Evolutionary conservation across 768 basidiomycete genomes (phyloP), one percentile per base, ranked within the genome.

Genomic region (Pholiota microspora): DNA sequence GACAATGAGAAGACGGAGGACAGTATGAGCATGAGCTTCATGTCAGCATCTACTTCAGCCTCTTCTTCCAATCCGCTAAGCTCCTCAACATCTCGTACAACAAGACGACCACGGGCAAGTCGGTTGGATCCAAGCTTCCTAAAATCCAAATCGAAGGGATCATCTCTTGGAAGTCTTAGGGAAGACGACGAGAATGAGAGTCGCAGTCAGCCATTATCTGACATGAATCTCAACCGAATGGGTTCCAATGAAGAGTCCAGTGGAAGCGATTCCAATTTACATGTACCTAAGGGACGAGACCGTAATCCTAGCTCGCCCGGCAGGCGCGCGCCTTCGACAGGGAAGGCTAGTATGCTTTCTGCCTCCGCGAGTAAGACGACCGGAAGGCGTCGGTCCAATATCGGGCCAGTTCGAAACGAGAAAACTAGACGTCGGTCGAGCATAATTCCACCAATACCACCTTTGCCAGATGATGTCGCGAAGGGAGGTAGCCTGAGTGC

Each of bases 401-500:
- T 91, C 53, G 92, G 91, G 4, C 80, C 87, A n/a, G 63, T 85
- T 67, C 83, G 92, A 31, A 77, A 73, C 56, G 92, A 93, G 67
- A 89, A 88, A 67, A 71, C 72, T 12, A 75, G 89, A 55, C 76
- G 92, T 55, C 79, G 91, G 54, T 92, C 91, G 34, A 94, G 92
- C 64, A 70, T 91, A 75, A 89, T 93, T 57, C 86, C 86, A n/a
- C 82, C 83, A 58, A 77, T 83, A 46, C 79, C 82, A 13, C 75
- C 78, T n/a, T 71, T 66, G 23, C 72, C 68, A 29, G 79, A 80
- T 23, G 63, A 64, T 47, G 66, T 57, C 62, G 35, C 48, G 4
- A 74, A 67, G 23, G 25, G 28, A 31, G 62, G 61, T 28, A 64
- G n/a, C n/a, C n/a, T n/a, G n/a, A n/a, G 62, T n/a, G 59, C 59